Conservation (phyloP, 768 basidiomycete genomes). For the Mycena amicta region DNA sequence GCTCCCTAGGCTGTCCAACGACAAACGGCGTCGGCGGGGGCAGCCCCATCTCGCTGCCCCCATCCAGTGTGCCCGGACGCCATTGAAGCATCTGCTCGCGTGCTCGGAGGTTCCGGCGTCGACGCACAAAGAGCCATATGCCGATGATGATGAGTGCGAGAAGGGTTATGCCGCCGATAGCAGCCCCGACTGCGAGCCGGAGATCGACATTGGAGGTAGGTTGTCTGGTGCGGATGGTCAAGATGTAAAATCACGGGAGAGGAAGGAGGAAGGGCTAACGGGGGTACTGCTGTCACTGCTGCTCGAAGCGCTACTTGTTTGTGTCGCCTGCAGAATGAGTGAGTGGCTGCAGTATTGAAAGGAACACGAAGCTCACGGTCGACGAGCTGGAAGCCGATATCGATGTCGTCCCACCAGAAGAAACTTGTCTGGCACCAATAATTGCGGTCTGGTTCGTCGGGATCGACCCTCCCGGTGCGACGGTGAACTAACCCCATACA, state of each 20-base stretch:
- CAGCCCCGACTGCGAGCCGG: not conserved
- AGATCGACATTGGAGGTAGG: not conserved
- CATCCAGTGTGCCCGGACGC: not conserved
- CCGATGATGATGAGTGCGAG: slow-evolving; percentile 8
- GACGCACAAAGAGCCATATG: slow-evolving; percentile 10
- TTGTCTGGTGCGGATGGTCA: not conserved
- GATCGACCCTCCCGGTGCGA: slow-evolving; percentile 3
- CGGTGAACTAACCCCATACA: slow-evolving; percentile 12
- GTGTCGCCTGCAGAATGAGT: too few species aligned
- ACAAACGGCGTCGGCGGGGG: not conserved
- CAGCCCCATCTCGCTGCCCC: not conserved
- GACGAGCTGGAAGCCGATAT: too few species aligned
- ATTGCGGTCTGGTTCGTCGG: slow-evolving; percentile 14
- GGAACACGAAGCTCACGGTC: too few species aligned
- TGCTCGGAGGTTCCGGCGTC: not conserved
- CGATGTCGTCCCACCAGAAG: not conserved
- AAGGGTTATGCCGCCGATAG: slow-evolving; percentile 9
- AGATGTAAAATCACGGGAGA: not conserved
- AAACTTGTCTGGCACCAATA: not conserved
- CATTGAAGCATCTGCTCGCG: not conserved
- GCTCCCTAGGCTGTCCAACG: not conserved
- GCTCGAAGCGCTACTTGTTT: not conserved
- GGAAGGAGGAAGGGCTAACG: not conserved
- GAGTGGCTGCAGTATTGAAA: too few species aligned
- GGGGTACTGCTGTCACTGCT: not conserved